These are phyloP conservation scores for Solanum clarkiae DNA, from an alignment of 257 asterid genomes.

Conservation along the genomic window DNA sequence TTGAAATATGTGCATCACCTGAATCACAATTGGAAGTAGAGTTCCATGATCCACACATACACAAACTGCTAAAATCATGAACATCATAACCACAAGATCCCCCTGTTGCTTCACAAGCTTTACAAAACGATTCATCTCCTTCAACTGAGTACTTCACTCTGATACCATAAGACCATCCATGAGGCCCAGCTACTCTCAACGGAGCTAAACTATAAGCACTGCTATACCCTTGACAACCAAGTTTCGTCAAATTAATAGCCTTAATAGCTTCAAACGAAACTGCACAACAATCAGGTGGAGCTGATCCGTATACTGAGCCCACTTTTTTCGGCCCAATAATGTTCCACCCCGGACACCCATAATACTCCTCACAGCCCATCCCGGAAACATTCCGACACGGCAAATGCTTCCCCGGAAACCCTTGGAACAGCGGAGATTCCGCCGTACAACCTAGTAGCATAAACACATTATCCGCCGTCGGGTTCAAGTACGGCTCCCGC, in stretches of 20 bases:
- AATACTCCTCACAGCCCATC: constrained; percentile 83
- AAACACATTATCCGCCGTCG: constrained; percentile 65
- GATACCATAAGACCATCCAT: constrained; percentile 78
- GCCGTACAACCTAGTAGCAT: constrained; percentile 75
- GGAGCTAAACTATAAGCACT: constrained; percentile 90
- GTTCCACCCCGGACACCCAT: constrained; percentile 81
- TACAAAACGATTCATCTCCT: constrained; percentile 51
- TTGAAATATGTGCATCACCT: constrained; percentile 17
- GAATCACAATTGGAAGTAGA: constrained; percentile 83
- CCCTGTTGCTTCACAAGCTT: constrained; percentile 83
- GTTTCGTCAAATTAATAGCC: constrained; percentile 62
- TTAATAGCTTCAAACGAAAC: constrained; percentile 37
- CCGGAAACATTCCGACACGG: constrained; percentile 80
- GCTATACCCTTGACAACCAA: constrained; percentile 86
- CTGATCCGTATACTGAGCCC: constrained; percentile 43
- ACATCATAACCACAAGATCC: constrained; percentile 72
- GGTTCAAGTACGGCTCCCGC: constrained; percentile 55
- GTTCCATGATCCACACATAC: constrained; percentile 79
- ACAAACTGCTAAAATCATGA: constrained; percentile 29
- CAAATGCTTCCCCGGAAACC: constrained; percentile 53
- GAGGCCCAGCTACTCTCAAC: constrained; percentile 47
- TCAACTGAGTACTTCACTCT: constrained; percentile 54
- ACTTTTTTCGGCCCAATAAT: constrained; percentile 25
- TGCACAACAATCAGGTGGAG: constrained; percentile 82
- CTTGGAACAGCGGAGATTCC: constrained; percentile 55